A percentile compares a stretch with the other conserved stretches of the same genome.
Conservation (phyloP, 2,329 filamentous ascomycete species). For the Bipolaris victoriae region DNA sequence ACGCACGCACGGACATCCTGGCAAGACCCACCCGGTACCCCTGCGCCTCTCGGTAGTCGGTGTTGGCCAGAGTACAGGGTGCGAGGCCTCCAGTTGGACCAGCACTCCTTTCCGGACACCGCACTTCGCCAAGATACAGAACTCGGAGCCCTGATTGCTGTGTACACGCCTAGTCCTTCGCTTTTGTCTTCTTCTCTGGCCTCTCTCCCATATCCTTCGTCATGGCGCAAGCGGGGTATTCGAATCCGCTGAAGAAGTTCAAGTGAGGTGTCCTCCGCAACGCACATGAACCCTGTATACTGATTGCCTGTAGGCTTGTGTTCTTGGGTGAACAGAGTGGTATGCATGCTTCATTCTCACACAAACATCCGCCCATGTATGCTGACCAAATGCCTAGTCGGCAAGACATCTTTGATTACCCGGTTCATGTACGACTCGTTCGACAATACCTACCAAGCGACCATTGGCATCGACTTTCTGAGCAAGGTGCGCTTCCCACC, state of each 20-base stretch:
- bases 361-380: background rate
- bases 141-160: slow-evolving; percentile 5
- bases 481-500: slow-evolving; percentile 73
- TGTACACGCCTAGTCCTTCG: background rate
- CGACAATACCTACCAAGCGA: slow-evolving; percentile 99
- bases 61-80: slow-evolving; percentile 13
- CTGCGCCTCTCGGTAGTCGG: slow-evolving; percentile 21
- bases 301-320: slow-evolving; percentile 71
- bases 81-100: slow-evolving; percentile 26
- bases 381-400: slow-evolving; percentile 65
- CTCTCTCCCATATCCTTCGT: slow-evolving; percentile 4
- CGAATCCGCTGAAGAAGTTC: slow-evolving; percentile 99
- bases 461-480: slow-evolving; percentile 98
- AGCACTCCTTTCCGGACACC: slow-evolving; percentile 34
- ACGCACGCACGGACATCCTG: slow-evolving; percentile 14
- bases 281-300: slow-evolving; percentile 22
- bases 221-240: slow-evolving; percentile 86
- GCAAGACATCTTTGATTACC: slow-evolving; percentile 98
- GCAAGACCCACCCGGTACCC: slow-evolving; percentile 8
- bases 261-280: slow-evolving; percentile 65
- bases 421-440: slow-evolving; percentile 99
- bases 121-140: slow-evolving; percentile 18
- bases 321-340: slow-evolving; percentile 98
- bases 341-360: slow-evolving; percentile 59
- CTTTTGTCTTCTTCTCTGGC: slow-evolving; percentile 1